phyloP scores from a whole-genome alignment of 2,329 filamentous ascomycete species.

The Hypoxylon sp. region DNA sequence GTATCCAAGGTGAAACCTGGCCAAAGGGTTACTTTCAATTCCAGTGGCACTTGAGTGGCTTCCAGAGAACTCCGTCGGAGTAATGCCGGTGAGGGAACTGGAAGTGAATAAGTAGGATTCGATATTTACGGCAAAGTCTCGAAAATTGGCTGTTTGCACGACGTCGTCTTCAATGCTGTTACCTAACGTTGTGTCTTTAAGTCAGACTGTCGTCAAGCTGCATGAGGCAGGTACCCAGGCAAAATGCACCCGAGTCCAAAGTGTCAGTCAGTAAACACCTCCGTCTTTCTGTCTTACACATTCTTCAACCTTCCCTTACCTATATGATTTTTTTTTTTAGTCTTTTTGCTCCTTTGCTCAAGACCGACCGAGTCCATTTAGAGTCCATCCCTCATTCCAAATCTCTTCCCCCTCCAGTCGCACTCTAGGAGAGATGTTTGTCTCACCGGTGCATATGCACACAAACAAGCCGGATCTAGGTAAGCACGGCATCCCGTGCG shows the following conservation, averaged over 20 bases:
- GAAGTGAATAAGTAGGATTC: background rate
- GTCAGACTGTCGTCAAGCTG: constrained; percentile 36
- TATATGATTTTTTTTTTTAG: background rate
- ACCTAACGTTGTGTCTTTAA: constrained; percentile 7
- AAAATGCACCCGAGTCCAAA: background rate
- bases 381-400: background rate
- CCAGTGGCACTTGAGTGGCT: constrained; percentile 10
- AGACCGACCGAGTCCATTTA: constrained; percentile 5
- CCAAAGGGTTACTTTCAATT: background rate
- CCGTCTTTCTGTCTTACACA: background rate
- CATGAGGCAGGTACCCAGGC: constrained; percentile 32
- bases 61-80: constrained; percentile 16
- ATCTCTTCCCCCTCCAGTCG: constrained; percentile 1
- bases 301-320: constrained; percentile 5
- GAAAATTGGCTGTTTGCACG: constrained; percentile 22
- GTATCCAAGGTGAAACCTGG: constrained; percentile 11
- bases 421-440: constrained; percentile 14
- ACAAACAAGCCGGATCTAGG: constrained; percentile 36
- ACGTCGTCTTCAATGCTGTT: constrained; percentile 2
- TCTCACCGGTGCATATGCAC: constrained; percentile 23
- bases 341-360: background rate
- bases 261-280: background rate
- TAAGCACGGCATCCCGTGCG: constrained; percentile 29
- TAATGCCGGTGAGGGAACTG: background rate
- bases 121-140: background rate